Conservation (phyloP, 371 early-diverging fungal genomes). For the Actinomortierella ambigua region DNA sequence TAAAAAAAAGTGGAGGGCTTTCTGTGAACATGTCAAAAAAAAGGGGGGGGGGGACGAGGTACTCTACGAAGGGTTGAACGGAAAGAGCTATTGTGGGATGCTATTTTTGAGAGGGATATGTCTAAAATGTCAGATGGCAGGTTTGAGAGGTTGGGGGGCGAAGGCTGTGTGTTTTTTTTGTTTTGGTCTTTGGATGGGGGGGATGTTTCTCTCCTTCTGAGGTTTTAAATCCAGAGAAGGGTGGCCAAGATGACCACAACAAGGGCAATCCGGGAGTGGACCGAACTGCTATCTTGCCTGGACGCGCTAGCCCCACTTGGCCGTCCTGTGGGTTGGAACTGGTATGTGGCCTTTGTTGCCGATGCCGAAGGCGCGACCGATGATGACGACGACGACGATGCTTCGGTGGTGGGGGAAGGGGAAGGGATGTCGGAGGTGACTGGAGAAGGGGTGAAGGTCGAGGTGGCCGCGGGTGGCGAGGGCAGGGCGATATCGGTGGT, state of each 20-base stretch:
- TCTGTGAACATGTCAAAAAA: too few relatives aligned
- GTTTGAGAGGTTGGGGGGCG: too few relatives aligned
- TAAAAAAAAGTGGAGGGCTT: too few relatives aligned
- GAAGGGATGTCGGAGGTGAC: background rate
- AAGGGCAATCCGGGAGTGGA: constrained; percentile 17
- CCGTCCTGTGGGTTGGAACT: constrained; percentile 34
- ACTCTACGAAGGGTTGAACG: too few relatives aligned
- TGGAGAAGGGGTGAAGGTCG: constrained; percentile 1
- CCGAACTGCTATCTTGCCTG: constrained; percentile 13
- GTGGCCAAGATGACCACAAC: constrained; percentile 22
- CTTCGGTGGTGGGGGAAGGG: background rate
- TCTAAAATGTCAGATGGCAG: too few relatives aligned
- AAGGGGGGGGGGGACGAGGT: too few relatives aligned
- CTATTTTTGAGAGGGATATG: background rate
- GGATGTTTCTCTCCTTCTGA: too few relatives aligned
- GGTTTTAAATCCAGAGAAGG: constrained; percentile 9
- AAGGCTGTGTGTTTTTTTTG: background rate
- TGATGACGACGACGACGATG: background rate
- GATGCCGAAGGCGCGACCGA: background rate
- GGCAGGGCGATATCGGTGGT: background rate
- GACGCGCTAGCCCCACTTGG: constrained; percentile 14
- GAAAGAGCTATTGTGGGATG: constrained; percentile 14
- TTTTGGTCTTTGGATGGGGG: background rate
- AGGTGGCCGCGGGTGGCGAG: background rate
- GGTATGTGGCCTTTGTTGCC: constrained; percentile 17